A percentile compares a stretch with the other conserved stretches of the same genome.
Evolutionary conservation across 805 yeast genomes (phyloP).

Genomic region (Cephaloascus albidus): DNA sequence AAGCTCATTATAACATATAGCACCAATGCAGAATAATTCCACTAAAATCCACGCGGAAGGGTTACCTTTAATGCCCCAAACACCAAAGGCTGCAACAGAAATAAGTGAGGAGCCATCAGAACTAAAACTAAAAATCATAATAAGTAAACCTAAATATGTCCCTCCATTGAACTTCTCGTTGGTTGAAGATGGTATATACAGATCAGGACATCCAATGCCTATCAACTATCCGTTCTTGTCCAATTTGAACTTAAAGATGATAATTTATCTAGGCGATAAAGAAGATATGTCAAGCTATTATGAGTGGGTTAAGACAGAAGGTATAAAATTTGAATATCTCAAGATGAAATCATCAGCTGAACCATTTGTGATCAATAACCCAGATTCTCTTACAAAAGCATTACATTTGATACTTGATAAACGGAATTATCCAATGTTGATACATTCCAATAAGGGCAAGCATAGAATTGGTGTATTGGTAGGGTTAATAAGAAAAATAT

Average conservation of each 20-base stretch:
- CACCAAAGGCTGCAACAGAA: no score
- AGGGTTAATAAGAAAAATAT: slow-evolving; percentile 77
- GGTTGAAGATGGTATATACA: slow-evolving; percentile 78
- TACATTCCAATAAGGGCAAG: slow-evolving; percentile 96
- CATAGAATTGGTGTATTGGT: slow-evolving; percentile 90
- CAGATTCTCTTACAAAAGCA: slow-evolving; percentile 46
- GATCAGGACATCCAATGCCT: slow-evolving; percentile 92
- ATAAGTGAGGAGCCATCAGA: slow-evolving; percentile 1
- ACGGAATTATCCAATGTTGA: slow-evolving; percentile 75
- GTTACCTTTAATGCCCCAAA: no score
- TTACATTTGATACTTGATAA: slow-evolving; percentile 47
- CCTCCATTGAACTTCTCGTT: slow-evolving; percentile 91
- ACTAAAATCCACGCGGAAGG: no score
- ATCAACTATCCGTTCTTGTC: slow-evolving; percentile 73
- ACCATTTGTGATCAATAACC: slow-evolving; percentile 54
- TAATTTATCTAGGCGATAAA: slow-evolving; percentile 77
- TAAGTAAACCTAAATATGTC: slow-evolving; percentile 28
- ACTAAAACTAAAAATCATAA: slow-evolving; percentile 3
- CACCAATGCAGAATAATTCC: no score
- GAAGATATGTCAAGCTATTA: slow-evolving; percentile 55
- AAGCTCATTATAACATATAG: no score
- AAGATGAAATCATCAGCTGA: slow-evolving; percentile 69
- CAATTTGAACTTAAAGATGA: slow-evolving; percentile 63
- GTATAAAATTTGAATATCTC: slow-evolving; percentile 48
- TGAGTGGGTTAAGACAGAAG: slow-evolving; percentile 52